Evolutionary conservation across 2,329 filamentous ascomycete species (phyloP).

Genomic region (Colletotrichum neosansevieriae): DNA sequence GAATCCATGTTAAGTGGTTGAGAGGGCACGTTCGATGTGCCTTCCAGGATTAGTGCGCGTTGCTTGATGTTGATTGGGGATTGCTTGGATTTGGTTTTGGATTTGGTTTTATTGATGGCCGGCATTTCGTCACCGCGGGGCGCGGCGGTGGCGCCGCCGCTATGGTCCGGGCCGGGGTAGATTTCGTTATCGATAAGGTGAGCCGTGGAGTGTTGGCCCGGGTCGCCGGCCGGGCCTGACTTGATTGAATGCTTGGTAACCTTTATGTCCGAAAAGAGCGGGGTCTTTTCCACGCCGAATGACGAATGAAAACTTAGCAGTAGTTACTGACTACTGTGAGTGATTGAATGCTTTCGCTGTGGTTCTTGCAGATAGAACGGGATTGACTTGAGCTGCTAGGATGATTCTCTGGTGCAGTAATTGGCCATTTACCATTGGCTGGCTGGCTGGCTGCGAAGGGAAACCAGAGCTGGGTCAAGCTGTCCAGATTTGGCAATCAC

Average conservation of each 20-base stretch:
- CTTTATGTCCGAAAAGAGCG: no score
- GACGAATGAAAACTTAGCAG: no score
- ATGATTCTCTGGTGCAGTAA: constrained; percentile 14
- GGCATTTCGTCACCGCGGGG: constrained; percentile 38
- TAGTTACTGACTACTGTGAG: no score
- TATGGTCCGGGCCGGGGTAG: constrained; percentile 19
- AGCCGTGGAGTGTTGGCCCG: no score
- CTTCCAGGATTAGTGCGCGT: constrained; percentile 14
- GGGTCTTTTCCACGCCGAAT: no score
- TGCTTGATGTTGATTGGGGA: constrained; percentile 1
- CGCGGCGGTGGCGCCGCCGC: neutral
- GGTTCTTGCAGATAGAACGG: neutral
- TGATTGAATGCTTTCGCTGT: neutral
- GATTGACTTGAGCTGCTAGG: no score
- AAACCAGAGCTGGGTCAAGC: neutral
- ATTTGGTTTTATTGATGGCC: constrained; percentile 26
- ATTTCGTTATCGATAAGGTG: constrained; percentile 37
- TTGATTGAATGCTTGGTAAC: no score
- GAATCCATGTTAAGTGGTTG: constrained; percentile 35
- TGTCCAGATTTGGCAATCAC: constrained; percentile 28
- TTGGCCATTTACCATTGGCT: constrained; percentile 22
- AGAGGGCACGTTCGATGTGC: constrained; percentile 8
- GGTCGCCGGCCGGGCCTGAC: no score
- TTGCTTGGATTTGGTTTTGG: constrained; percentile 22
- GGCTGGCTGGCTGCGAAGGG: neutral